Percentiles rank a stretch among this genome's conserved stretches.
Conservation (phyloP, 208 protist genomes). For the Crithidia bombi region DNA sequence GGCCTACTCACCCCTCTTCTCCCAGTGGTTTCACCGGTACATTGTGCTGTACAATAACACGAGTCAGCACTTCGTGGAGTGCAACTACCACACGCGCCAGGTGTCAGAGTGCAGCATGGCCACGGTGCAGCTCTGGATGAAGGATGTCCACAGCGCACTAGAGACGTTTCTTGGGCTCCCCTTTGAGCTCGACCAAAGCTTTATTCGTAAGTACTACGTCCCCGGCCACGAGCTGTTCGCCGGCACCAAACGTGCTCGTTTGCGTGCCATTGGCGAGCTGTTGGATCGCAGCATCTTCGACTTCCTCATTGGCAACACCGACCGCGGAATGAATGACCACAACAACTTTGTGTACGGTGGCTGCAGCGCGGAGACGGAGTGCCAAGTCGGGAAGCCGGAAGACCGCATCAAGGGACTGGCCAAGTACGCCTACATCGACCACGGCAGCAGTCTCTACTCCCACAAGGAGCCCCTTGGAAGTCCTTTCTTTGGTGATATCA, state of each 20-base stretch:
- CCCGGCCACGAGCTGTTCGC: slow-evolving; percentile 64
- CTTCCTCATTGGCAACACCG: slow-evolving; percentile 84
- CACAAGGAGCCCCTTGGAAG: slow-evolving; percentile 72
- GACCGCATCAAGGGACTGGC: slow-evolving; percentile 62
- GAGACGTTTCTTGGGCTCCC: slow-evolving; percentile 73
- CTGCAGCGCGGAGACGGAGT: slow-evolving; percentile 63
- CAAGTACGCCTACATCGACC: slow-evolving; percentile 86
- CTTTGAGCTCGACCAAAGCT: slow-evolving; percentile 61
- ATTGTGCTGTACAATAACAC: slow-evolving; percentile 74
- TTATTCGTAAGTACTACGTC: slow-evolving; percentile 72
- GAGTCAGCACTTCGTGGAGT: slow-evolving; percentile 54
- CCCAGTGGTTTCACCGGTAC: slow-evolving; percentile 78
- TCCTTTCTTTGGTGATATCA: slow-evolving; percentile 63
- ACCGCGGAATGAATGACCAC: slow-evolving; percentile 84
- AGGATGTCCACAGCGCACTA: slow-evolving; percentile 72
- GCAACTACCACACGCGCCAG: slow-evolving; percentile 38
- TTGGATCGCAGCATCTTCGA: slow-evolving; percentile 85
- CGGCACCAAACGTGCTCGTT: slow-evolving; percentile 45
- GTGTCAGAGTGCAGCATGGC: slow-evolving; percentile 58
- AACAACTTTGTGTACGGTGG: slow-evolving; percentile 91
- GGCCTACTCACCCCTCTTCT: slow-evolving; percentile 71
- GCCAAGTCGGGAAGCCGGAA: slow-evolving; percentile 30
- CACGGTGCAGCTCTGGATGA: slow-evolving; percentile 86
- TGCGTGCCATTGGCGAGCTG: slow-evolving; percentile 76
- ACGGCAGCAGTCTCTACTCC: slow-evolving; percentile 85